A percentile compares a stretch with the other conserved stretches of the same genome.
Conservation (phyloP, 306 rosid species). For the Purshia tridentata region DNA sequence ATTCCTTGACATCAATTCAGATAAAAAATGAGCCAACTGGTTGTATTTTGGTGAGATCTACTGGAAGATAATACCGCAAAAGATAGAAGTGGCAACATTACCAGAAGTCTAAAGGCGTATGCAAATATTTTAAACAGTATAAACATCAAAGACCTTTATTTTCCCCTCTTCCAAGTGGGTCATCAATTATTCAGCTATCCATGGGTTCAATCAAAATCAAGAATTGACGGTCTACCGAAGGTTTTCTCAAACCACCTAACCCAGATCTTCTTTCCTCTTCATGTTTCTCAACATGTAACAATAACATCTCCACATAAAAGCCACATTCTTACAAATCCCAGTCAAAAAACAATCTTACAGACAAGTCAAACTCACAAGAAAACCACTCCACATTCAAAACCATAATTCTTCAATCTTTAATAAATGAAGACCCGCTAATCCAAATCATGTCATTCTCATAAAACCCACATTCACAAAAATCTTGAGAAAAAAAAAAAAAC, state of each 20-base stretch:
- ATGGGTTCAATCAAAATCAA: conserved; percentile 4
- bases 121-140: neutral
- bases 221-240: neutral
- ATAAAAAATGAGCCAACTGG: neutral
- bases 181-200: conserved; percentile 4
- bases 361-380: neutral
- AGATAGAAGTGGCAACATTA: neutral
- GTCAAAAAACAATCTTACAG: neutral
- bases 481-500: neutral
- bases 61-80: neutral
- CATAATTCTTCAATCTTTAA: neutral
- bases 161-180: neutral
- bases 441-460: neutral
- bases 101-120: neutral
- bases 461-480: neutral
- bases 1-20: neutral
- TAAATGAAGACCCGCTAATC: neutral
- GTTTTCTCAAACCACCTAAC: neutral
- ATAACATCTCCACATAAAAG: neutral
- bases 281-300: neutral
- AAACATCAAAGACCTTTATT: neutral
- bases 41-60: neutral
- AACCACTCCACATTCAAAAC: neutral
- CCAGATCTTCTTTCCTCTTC: conserved; percentile 7
- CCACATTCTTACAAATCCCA: neutral